Conservation (phyloP, 768 basidiomycete species). For the Trametes cingulata region DNA sequence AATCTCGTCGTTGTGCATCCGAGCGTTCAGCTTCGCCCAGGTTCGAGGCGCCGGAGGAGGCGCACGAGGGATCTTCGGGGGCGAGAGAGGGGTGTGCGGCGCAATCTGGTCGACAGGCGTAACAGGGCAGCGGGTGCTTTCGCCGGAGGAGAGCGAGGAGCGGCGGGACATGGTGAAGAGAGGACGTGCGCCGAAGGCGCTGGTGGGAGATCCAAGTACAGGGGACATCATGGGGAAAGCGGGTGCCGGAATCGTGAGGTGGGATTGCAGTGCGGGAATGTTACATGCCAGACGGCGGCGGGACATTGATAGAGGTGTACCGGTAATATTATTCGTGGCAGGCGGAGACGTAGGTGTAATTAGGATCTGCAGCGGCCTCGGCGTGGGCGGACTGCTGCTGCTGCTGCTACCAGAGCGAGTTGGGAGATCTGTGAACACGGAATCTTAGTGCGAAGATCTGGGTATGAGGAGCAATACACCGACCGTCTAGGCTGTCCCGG, state of each 20-base stretch:
- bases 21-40: constrained; percentile 13
- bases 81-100: constrained; percentile 9
- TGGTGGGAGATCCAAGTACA: background rate
- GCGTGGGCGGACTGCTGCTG: background rate
- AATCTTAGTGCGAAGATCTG: background rate
- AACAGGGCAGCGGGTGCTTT: constrained; percentile 1
- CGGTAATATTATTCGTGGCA: background rate
- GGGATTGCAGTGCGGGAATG: constrained; percentile 13
- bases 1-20: background rate
- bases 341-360: constrained; percentile 6
- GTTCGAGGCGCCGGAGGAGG: constrained; percentile 10
- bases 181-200: background rate
- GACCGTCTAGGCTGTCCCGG: background rate
- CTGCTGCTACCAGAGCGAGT: background rate
- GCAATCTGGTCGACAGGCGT: constrained; percentile 17
- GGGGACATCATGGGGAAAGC: background rate
- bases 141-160: constrained; percentile 2
- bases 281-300: constrained; percentile 16
- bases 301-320: constrained; percentile 10
- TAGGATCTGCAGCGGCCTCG: constrained; percentile 1
- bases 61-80: constrained; percentile 15
- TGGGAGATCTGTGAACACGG: background rate
- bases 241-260: constrained; percentile 7
- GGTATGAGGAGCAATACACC: background rate
- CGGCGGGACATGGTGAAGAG: background rate